Conservation (phyloP, 345 rosid genomes). For the Citropsis articulata region DNA sequence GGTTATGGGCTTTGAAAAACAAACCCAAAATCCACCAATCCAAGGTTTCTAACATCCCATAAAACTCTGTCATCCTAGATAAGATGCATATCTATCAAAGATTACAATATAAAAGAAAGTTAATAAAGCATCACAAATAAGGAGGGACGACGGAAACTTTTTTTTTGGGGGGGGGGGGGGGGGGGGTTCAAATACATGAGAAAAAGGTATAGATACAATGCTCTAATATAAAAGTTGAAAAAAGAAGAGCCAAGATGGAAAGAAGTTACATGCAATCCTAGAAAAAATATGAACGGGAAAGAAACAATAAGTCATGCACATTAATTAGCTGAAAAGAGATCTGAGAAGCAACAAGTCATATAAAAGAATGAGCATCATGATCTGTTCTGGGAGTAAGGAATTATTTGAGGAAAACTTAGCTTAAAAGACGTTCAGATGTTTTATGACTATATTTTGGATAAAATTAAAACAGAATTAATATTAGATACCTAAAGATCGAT, state of each 20-base stretch:
- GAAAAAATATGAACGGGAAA: not conserved
- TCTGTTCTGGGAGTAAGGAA: not conserved
- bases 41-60: not conserved
- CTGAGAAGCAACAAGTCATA: not conserved
- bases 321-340: not conserved
- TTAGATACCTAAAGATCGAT: constrained; percentile 70
- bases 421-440: not conserved
- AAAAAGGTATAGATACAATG: not conserved
- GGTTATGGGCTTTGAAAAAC: not conserved
- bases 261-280: not conserved
- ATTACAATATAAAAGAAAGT: not conserved
- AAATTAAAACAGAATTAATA: constrained; percentile 10
- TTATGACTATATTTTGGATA: not conserved
- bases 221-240: not conserved
- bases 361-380: not conserved
- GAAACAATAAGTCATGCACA: not conserved
- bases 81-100: not conserved
- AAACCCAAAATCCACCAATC: not conserved
- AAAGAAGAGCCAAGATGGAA: not conserved
- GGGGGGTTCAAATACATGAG: not conserved
- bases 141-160: not conserved
- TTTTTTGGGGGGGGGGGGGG: no score
- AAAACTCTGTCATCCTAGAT: not conserved
- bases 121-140: not conserved
- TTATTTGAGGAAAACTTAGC: not conserved